These are phyloP conservation scores for Rhododendron williamsianum DNA, from an alignment of 148 eudicot species.

Conservation along the genomic window DNA sequence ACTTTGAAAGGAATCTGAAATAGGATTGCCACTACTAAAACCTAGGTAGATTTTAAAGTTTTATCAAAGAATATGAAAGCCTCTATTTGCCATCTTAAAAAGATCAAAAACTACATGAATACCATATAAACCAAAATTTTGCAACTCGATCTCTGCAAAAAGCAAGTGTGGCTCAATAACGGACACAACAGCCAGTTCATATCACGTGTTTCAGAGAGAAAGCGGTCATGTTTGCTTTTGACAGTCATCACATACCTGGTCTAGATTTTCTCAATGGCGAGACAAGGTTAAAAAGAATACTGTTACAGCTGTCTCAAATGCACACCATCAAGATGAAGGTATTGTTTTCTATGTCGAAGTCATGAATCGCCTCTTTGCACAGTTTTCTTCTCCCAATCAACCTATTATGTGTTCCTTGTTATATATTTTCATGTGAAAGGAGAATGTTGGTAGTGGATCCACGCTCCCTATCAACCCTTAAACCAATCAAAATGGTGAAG, in stretches of 20 bases:
- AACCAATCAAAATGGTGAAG: neutral
- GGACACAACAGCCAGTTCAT: neutral
- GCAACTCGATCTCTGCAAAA: neutral
- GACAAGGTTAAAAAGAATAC: neutral
- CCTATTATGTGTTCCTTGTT: neutral
- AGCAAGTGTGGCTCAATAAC: neutral
- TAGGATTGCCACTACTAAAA: neutral
- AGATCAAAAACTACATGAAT: neutral
- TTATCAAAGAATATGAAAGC: neutral
- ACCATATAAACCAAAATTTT: neutral
- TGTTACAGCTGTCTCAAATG: neutral
- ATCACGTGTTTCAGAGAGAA: neutral
- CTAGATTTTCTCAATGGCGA: neutral
- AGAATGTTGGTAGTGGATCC: neutral
- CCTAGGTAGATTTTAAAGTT: neutral
- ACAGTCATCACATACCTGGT: neutral
- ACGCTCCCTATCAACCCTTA: neutral
- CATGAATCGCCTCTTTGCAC: neutral
- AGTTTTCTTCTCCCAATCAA: neutral
- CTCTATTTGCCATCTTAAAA: neutral
- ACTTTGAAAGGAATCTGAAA: conserved; percentile 4
- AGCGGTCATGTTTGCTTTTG: neutral
- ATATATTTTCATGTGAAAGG: neutral
- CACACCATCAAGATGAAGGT: neutral
- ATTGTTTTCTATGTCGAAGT: neutral